Percentiles rank a stretch among this genome's conserved stretches.
Conservation (phyloP, 2,329 filamentous ascomycete species). For the Phymatotrichopsis omnivora region DNA sequence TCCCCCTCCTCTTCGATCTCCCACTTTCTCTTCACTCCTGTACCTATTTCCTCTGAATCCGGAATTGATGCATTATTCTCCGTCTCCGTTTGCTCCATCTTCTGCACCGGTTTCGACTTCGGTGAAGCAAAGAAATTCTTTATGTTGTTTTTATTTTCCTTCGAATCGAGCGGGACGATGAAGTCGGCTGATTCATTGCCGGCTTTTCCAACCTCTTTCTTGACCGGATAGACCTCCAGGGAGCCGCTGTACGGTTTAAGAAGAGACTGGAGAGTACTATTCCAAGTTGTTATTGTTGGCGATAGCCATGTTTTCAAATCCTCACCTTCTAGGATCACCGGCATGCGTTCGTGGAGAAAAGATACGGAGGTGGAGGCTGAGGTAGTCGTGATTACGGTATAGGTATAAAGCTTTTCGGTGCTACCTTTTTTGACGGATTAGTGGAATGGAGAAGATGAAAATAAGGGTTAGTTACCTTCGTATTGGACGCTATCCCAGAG, state of each 20-base stretch:
- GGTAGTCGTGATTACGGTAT: conserved; percentile 91
- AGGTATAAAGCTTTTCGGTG: conserved; percentile 53
- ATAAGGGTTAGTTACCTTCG: conserved; percentile 49
- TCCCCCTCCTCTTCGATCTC: too few relatives aligned
- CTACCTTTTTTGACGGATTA: too few relatives aligned
- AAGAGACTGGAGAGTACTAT: conserved; percentile 61
- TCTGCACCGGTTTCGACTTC: too few relatives aligned
- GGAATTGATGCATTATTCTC: too few relatives aligned
- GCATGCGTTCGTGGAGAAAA: conserved; percentile 93
- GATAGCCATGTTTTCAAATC: conserved; percentile 62
- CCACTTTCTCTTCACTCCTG: too few relatives aligned
- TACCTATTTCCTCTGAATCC: too few relatives aligned
- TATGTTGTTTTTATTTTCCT: conserved; percentile 85
- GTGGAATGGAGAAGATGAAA: too few relatives aligned
- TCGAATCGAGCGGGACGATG: conserved; percentile 70
- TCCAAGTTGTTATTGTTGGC: conserved; percentile 62
- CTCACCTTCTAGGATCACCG: conserved; percentile 71
- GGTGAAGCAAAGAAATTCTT: conserved; percentile 68
- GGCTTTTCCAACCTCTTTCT: conserved; percentile 84
- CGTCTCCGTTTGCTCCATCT: too few relatives aligned
- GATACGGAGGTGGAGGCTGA: conserved; percentile 69
- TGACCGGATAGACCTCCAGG: conserved; percentile 76
- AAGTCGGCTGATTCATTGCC: conserved; percentile 82
- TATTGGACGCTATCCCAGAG: conserved; percentile 83
- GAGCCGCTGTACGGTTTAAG: conserved; percentile 71